Base-by-base conservation (phyloP, 2,329 filamentous ascomycete genomes). In the Tolypocladium paradoxum region DNA sequence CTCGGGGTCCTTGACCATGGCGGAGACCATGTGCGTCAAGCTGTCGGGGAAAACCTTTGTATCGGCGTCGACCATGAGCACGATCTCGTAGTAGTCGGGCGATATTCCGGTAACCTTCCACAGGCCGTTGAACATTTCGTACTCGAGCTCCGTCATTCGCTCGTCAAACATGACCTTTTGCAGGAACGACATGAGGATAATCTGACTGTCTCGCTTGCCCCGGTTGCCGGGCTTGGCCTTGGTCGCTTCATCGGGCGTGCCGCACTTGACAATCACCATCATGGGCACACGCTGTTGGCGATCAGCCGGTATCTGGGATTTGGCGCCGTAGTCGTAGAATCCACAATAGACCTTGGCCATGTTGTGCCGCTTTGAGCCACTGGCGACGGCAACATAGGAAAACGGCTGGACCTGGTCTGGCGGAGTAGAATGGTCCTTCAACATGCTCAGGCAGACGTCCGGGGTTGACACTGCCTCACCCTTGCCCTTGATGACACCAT, bases 81-180 rank as follows among this genome's bases (percentile, higher is more conserved):
- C 89, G 27, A 92, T 86, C 70, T 99, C 93, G 70, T 97, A 99
- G 69, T 91, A 99, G 71, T 99, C 93, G 16, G 93, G 93, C 4
- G 91, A 95, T 58, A 99, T 97, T 61, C 95, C 95, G 20, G 93
- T 99, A 46, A 99, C 89, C 70, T 96, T 96, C 91, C 92, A 99
- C 58, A 99, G 79, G 52, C 93, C 93, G 68, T 97, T 99, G 77
- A 99, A 99, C 88, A 99, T 97, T 68, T 99, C 93, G 65, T 90
- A 99, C 70, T 99, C 93, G 51, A 99, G 85, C 70, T 99, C 92
- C 20, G 95, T 99, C 93, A 99, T 99, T 57, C 93, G 88, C 73
- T 99, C 95, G 68, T 99, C 93, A 64, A 99, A 99, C 93, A 99
- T 99, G 66, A 99, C 93, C 75, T 99, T 99, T 68, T 99, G 93